These are phyloP conservation scores for Triticum urartu DNA, from an alignment of 176 grass and related monocot genomes.

Conservation along the genomic window DNA sequence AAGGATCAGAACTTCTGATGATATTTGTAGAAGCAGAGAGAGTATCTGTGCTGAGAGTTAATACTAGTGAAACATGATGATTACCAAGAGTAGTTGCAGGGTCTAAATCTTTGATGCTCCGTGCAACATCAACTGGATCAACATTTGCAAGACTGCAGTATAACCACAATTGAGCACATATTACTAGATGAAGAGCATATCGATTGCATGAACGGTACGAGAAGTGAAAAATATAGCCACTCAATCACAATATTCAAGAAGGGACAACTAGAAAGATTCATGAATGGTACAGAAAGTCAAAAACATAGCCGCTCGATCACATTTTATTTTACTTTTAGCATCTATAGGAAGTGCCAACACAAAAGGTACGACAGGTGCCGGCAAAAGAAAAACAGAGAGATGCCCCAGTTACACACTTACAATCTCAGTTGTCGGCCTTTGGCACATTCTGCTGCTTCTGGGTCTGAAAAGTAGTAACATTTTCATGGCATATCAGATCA, in stretches of 20 bases:
- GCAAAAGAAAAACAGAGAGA: background rate
- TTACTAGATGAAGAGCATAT: slow-evolving; percentile 23
- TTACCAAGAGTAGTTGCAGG: slow-evolving; percentile 96
- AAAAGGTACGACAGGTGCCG: background rate
- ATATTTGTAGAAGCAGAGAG: slow-evolving; percentile 18
- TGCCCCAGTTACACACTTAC: slow-evolving; percentile 49
- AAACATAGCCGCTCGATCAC: background rate
- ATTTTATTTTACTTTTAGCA: background rate
- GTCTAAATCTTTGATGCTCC: slow-evolving; percentile 89
- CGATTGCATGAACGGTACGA: background rate
- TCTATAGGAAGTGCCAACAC: background rate
- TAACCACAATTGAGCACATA: slow-evolving; percentile 24
- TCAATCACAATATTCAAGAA: background rate
- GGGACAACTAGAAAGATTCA: background rate
- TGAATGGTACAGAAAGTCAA: background rate
- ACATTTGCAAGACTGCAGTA: slow-evolving; percentile 92
- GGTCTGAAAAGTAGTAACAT: slow-evolving; percentile 49
- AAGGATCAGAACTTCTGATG: slow-evolving; percentile 10
- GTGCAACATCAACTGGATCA: slow-evolving; percentile 95
- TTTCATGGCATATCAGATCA: slow-evolving; percentile 15
- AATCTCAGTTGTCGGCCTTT: slow-evolving; percentile 92
- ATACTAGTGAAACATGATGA: background rate
- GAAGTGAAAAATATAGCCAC: background rate
- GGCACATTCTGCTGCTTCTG: slow-evolving; percentile 75
- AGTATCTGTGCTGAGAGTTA: background rate